Percentiles rank a stretch among this genome's conserved stretches.
These are phyloP conservation scores for Pseudocercospora fijiensis DNA, from an alignment of 2,329 filamentous ascomycete species.

Conservation along the genomic window DNA sequence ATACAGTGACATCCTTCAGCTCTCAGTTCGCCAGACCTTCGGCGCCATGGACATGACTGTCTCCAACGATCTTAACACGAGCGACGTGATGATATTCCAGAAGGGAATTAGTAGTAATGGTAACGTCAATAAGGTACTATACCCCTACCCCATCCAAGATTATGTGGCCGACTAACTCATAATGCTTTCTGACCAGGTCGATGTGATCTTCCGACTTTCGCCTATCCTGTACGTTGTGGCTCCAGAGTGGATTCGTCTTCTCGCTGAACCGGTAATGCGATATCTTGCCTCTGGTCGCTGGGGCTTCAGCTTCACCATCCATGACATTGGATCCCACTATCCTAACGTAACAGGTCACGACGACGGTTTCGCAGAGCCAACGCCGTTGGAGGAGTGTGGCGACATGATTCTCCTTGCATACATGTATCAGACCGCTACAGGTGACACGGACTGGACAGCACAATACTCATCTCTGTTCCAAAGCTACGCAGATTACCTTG, in stretches of 20 bases:
- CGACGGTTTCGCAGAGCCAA: slow-evolving; percentile 45
- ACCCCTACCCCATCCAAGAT: neutral
- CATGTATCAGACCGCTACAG: slow-evolving; percentile 51
- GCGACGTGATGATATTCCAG: slow-evolving; percentile 49
- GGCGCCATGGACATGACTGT: slow-evolving; percentile 52
- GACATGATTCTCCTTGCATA: slow-evolving; percentile 19
- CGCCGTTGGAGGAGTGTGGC: slow-evolving; percentile 32
- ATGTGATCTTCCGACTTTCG: slow-evolving; percentile 34
- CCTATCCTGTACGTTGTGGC: slow-evolving; percentile 33
- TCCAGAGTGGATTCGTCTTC: slow-evolving; percentile 14
- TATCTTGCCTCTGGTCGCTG: slow-evolving; percentile 25
- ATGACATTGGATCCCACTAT: slow-evolving; percentile 31
- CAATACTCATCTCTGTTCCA: slow-evolving; percentile 51
- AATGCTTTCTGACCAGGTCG: neutral
- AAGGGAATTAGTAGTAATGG: slow-evolving; percentile 54
- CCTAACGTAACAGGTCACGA: slow-evolving; percentile 36
- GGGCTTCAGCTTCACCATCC: slow-evolving; percentile 26
- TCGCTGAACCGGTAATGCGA: slow-evolving; percentile 8
- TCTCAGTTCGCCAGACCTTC: slow-evolving; percentile 52
- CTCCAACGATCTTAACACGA: slow-evolving; percentile 41
- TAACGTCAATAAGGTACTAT: slow-evolving; percentile 32
- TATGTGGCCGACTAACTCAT: neutral
- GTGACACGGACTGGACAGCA: slow-evolving; percentile 57
- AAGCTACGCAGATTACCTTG: slow-evolving; percentile 56
- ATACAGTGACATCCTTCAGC: slow-evolving; percentile 36